A percentile compares a stretch with the other conserved stretches of the same genome.
Evolutionary conservation across 306 rosid genomes (phyloP).

Genomic region (Vicia villosa): DNA sequence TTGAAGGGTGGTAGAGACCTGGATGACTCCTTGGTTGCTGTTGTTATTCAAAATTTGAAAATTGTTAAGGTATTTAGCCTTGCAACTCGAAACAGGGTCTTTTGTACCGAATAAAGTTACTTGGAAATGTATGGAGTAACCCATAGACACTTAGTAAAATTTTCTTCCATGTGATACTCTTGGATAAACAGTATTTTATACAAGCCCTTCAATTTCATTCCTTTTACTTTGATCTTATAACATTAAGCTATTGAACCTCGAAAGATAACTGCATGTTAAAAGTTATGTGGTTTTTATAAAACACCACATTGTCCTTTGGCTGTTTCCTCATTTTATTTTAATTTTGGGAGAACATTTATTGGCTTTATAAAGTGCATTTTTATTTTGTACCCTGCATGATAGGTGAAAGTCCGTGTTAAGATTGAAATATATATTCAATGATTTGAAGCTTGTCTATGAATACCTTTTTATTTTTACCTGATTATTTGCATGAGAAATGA

Average conservation of each 20-base stretch:
- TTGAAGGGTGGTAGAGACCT: constrained; percentile 73
- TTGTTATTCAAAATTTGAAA: constrained; percentile 77
- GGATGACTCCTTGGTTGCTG: constrained; percentile 72
- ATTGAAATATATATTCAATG: constrained; percentile 19
- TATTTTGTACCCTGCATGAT: not conserved
- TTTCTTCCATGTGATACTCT: constrained; percentile 30
- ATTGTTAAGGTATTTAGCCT: constrained; percentile 67
- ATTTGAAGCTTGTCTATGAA: constrained; percentile 19
- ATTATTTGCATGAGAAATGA: constrained; percentile 48
- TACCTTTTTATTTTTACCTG: constrained; percentile 24
- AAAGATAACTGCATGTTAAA: constrained; percentile 1
- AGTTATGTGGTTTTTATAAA: constrained; percentile 13
- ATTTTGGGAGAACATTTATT: not conserved
- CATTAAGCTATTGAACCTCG: constrained; percentile 6
- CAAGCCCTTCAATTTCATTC: not conserved
- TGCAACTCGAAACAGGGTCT: constrained; percentile 27
- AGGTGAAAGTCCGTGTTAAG: not conserved
- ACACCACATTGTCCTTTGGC: constrained; percentile 15
- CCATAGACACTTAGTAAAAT: not conserved
- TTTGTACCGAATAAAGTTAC: constrained; percentile 33
- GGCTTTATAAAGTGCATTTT: not conserved
- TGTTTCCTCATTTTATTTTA: constrained; percentile 3
- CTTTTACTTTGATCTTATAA: constrained; percentile 12
- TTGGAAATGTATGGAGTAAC: not conserved
- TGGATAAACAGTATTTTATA: not conserved